Base-by-base conservation (phyloP, 768 basidiomycete genomes). In the Amanita molliuscula region DNA sequence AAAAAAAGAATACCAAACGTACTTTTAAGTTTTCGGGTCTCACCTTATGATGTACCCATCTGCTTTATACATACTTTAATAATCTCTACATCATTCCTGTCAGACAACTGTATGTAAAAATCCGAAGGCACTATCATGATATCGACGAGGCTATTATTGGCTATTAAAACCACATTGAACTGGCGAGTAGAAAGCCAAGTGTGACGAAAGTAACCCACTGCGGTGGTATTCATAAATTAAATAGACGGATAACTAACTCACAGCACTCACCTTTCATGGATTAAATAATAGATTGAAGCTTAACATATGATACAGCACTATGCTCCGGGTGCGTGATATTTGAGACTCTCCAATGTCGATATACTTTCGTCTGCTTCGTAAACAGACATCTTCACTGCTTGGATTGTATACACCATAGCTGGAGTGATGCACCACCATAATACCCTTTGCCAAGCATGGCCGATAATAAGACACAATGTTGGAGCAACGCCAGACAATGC, bases 321-420 rank as follows among this genome's bases (percentile, higher is more conserved):
- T 46, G 80, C 79, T 4, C 81, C 78, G 21, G 70, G 74, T 8
- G 79, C 73, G 6, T 57, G 56, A 54, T 84, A 84, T 57, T 67
- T 74, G 62, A 82, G 62, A 11, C 60, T 63, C 58, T 83, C 77
- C 25, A 84, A 62, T 36, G 71, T 67, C 1, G 67, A 64, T 16
- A 84, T 68, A 28, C 69, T 71, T 54, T 72, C 63, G 56, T 73
- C 68, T 9, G 73, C 73, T 41, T 65, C 63, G 40, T 63, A 60
- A 36, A 79, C 71, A 44, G 74, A 69, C 36, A 65, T 65, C 50
- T 72, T 67, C 25, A 74, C 69, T 1, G 65, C 68, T 45, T 79
- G 73, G 1, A 72, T 68, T 31, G 76, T 59, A 36, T 64, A 73
- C 1, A 77, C 69, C 15, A 79, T 50, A 18, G 66, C 48, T 0